Base-by-base conservation (phyloP, 176 grass and related monocot species). In the Aegilops speltoides region DNA sequence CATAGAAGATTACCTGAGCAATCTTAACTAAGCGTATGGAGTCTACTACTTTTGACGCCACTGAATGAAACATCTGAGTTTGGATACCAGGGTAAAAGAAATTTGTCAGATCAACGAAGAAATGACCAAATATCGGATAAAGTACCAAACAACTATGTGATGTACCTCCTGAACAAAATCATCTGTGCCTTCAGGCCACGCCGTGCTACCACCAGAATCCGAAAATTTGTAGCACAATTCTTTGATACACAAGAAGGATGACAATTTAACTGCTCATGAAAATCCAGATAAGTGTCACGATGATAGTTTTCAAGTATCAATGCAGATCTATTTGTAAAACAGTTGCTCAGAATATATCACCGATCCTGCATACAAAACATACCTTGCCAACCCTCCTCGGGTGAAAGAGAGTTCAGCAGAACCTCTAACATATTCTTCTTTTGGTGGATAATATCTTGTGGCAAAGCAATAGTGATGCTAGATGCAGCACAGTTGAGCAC, bases 401-500 rank as follows among this genome's bases (percentile, higher is more conserved):
- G 85, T 81, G 86, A 92, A n/a, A 98, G 84, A 83, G 96, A 91
- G 89, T 82, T 89, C 77, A 83, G 82, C 64, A 98, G 82, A 83
- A 98, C 57, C 86, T 98, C 88, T 81, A 95, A 73, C 46, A 94
- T 81, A 64, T 90, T 87, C 65, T 91, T 82, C 79, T 90, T 95
- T 85, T 91, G 84, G 68, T 85, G 78, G 81, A 95, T 50, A 88
- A 95, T 91, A 91, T 94, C 90, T 24, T 87, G 75, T 3, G 85
- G 80, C 82, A 80, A 79, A 84, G 93, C 88, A 88, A 98, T 77
- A 82, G 77, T 77, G 80, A 98, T 89, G 82, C 90, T 92, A 79
- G 96, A 89, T 62, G 86, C 77, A 68, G 87, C 85, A 98, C 96
- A 98, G 68, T 92, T 92, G 86, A 95, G 86, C 89, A 98, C 91